Evolutionary conservation across 768 basidiomycete species (phyloP), one percentile per base, ranked within the genome.

Genomic region (Mycena rebaudengoi): DNA sequence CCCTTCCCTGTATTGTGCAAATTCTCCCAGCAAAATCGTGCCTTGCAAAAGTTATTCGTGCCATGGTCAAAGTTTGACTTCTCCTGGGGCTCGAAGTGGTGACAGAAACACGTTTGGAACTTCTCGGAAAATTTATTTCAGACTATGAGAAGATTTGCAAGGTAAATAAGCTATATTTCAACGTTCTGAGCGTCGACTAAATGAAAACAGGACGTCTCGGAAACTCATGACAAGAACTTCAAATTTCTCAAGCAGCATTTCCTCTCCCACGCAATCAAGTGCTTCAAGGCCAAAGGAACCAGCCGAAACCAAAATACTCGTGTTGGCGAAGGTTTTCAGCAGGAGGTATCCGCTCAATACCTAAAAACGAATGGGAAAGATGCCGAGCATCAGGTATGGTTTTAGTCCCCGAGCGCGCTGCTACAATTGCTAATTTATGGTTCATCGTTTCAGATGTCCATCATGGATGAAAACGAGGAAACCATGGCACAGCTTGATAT

Each of bases 261-360:
- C 48, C 54, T 63, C 2, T 20, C 12, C 2, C 62, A 63, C 18
- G 62, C 62, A 3, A 29, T 43, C 12, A 29, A 13, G 2, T 20
- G 23, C 32, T 56, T 63, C 39, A 16, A 26, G 11, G 12, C 13
- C 16, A 63, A 63, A 50, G 62, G 54, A 1, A 63, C 62, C 3
- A 63, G 62, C n/a, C 53, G 62, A 10, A 63, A 63, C 20, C 23
- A 29, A 40, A 63, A 56, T 48, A 63, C 54, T 3, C 62, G 62
- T 41, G 48, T 63, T 14, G 62, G 62, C 14, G 62, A 63, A 56
- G 62, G 62, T 5, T 63, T 63, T 18, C 62, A 63, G 29, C 62
- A 63, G 29, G 62, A 63, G 12, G 20, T 57, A 12, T 23, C 33
- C 10, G 54, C 53, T 6, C 29, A 33, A 54, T 63, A 63, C 16